phyloP scores from a whole-genome alignment of 2,329 filamentous ascomycete genomes.

The Lizonia empirigonia region DNA sequence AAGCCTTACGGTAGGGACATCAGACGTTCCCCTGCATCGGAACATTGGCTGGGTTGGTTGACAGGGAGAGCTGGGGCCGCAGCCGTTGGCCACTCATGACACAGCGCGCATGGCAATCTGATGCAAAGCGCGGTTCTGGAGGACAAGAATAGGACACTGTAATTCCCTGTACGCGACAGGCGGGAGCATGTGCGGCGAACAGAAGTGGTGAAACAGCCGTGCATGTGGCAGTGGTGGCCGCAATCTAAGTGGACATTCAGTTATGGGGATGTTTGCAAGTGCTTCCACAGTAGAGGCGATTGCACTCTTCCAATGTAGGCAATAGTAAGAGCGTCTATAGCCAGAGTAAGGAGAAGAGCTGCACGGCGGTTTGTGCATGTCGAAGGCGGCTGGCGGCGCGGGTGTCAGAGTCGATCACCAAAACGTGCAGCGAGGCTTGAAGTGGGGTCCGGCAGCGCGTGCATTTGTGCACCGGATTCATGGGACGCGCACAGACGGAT shows the following conservation, averaged over 20 bases:
- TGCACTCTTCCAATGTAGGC: background rate
- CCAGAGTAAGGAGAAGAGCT: background rate
- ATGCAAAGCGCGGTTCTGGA: slow-evolving; percentile 34
- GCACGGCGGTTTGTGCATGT: slow-evolving; percentile 10
- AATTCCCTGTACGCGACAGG: slow-evolving; percentile 26
- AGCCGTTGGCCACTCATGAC: slow-evolving; percentile 39
- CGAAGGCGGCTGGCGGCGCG: slow-evolving; percentile 10
- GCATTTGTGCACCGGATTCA: slow-evolving; percentile 26
- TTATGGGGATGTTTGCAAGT: background rate
- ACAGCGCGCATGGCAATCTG: slow-evolving; percentile 34
- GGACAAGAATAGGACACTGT: slow-evolving; percentile 40
- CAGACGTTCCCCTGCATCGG: slow-evolving; percentile 37
- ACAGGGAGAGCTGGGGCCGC: slow-evolving; percentile 36
- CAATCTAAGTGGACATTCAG: slow-evolving; percentile 28
- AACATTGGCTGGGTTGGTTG: slow-evolving; percentile 32
- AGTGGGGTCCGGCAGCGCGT: slow-evolving; percentile 37
- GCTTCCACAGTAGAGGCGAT: too few relatives aligned
- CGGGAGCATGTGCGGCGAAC: slow-evolving; percentile 23
- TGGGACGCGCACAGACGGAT: slow-evolving; percentile 45
- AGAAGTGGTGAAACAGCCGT: slow-evolving; percentile 42
- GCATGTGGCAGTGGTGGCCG: slow-evolving; percentile 33
- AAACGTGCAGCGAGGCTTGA: slow-evolving; percentile 35
- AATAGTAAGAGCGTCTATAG: background rate
- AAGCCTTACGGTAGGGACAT: slow-evolving; percentile 37
- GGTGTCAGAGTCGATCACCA: slow-evolving; percentile 22